phyloP scores from a whole-genome alignment of 495 filamentous ascomycete species.

The Aspergillus saccharolyticus region DNA sequence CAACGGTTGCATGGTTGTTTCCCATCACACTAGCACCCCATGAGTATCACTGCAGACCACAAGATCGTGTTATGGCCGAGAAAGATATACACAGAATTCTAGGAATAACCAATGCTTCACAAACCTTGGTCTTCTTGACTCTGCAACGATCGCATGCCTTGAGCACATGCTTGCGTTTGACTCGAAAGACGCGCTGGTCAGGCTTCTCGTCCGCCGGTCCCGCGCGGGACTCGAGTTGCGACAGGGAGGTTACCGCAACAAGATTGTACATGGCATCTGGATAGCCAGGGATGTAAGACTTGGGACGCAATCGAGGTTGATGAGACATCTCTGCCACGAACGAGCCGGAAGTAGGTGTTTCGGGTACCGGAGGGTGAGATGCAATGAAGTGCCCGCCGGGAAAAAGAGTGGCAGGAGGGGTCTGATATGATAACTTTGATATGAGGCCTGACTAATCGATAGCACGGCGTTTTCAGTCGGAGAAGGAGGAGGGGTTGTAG shows the following conservation, averaged over 20 bases:
- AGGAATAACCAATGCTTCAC: conserved; percentile 9
- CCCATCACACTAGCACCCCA: conserved; percentile 37
- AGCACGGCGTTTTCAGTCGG: not conserved
- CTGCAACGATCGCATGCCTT: conserved; percentile 47
- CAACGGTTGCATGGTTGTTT: conserved; percentile 48
- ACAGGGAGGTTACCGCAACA: conserved; percentile 27
- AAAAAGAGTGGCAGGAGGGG: not conserved
- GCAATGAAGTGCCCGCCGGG: conserved; percentile 4
- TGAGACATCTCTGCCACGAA: conserved; percentile 29
- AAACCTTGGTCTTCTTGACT: conserved; percentile 47
- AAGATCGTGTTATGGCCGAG: not conserved
- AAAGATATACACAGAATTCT: not conserved
- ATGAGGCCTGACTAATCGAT: conserved; percentile 14
- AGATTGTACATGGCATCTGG: conserved; percentile 37
- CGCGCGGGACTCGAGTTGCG: conserved; percentile 31
- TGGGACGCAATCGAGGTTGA: conserved; percentile 42
- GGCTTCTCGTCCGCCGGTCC: conserved; percentile 35
- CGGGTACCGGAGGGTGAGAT: conserved; percentile 3
- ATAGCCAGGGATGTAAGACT: conserved; percentile 33
- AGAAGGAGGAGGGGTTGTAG: conserved; percentile 20
- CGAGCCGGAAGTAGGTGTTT: not conserved
- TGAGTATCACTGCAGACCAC: conserved; percentile 11
- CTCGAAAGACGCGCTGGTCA: conserved; percentile 44
- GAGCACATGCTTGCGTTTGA: conserved; percentile 46
- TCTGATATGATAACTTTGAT: conserved; percentile 7